These are phyloP conservation scores for peach (Prunus persica) DNA, from an alignment of 306 rosid species.

Conservation along the genomic window DNA sequence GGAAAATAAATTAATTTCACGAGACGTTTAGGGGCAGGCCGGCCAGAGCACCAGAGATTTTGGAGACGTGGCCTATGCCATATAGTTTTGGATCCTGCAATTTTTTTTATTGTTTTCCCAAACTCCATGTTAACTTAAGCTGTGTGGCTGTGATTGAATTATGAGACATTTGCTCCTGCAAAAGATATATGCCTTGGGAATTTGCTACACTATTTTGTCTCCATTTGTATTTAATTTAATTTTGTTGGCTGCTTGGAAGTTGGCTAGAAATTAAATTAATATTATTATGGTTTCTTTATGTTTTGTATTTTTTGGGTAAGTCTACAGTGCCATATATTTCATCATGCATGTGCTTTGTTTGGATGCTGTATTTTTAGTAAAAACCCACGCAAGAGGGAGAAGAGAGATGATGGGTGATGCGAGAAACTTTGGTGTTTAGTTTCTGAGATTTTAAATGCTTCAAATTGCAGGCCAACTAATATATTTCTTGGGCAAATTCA, in stretches of 20 bases:
- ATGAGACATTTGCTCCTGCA: background rate
- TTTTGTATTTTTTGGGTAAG: background rate
- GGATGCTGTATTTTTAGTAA: background rate
- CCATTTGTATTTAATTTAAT: background rate
- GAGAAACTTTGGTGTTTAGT: constrained; percentile 8
- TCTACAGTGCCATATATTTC: too few species aligned
- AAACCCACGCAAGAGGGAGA: background rate
- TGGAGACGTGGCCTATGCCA: constrained; percentile 28
- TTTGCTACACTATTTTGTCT: background rate
- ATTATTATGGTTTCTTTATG: background rate
- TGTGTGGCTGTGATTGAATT: constrained; percentile 12
- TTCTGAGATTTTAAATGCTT: constrained; percentile 3
- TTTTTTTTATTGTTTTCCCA: constrained; percentile 1
- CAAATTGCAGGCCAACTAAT: constrained; percentile 13
- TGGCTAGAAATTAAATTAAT: background rate
- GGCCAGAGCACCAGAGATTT: constrained; percentile 16
- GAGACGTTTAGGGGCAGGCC: constrained; percentile 19
- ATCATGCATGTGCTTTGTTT: background rate
- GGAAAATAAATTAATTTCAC: background rate
- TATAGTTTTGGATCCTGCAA: background rate
- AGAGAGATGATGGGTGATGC: background rate
- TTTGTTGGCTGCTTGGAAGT: constrained; percentile 8
- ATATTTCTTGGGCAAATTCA: constrained; percentile 29
- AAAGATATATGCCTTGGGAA: constrained; percentile 13
- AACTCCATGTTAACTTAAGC: background rate